phyloP scores from a whole-genome alignment of 768 basidiomycete genomes.

The Pleurotus eryngii region DNA sequence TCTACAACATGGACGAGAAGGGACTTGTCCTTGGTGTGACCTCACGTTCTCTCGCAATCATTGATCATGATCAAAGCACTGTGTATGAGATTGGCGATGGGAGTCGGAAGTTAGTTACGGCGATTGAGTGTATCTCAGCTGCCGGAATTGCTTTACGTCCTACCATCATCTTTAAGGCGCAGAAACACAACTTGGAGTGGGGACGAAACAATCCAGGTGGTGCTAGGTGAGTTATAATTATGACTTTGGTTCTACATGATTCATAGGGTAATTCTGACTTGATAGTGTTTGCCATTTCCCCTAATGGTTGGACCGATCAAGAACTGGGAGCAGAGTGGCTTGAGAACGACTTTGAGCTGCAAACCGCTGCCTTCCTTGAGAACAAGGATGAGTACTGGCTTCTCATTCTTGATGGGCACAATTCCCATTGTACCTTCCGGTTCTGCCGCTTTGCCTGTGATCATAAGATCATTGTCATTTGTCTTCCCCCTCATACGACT shows the following conservation, averaged over 20 bases:
- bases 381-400: slow-evolving; percentile 18
- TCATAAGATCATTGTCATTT: slow-evolving; percentile 29
- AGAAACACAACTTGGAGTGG: slow-evolving; percentile 19
- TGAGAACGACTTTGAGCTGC: slow-evolving; percentile 29
- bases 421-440: slow-evolving; percentile 29
- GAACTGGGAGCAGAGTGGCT: slow-evolving; percentile 32
- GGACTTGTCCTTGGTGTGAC: slow-evolving; percentile 18
- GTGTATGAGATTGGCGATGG: slow-evolving; percentile 21
- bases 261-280: background rate
- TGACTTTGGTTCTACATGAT: background rate
- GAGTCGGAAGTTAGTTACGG: slow-evolving; percentile 40
- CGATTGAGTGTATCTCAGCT: slow-evolving; percentile 42
- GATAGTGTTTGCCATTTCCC: slow-evolving; percentile 30
- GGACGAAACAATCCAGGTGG: slow-evolving; percentile 21
- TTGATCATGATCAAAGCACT: slow-evolving; percentile 16
- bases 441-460: slow-evolving; percentile 25
- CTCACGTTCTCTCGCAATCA: slow-evolving; percentile 8
- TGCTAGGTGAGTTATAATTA: slow-evolving; percentile 21
- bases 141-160: slow-evolving; percentile 35
- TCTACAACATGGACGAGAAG: slow-evolving; percentile 30
- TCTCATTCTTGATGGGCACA: slow-evolving; percentile 37
- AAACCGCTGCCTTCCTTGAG: slow-evolving; percentile 13
- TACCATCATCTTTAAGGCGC: slow-evolving; percentile 35
- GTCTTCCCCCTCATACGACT: slow-evolving; percentile 34
- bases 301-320: slow-evolving; percentile 39